Evolutionary conservation across 345 rosid species (phyloP).

Genomic region (Linum tenue): DNA sequence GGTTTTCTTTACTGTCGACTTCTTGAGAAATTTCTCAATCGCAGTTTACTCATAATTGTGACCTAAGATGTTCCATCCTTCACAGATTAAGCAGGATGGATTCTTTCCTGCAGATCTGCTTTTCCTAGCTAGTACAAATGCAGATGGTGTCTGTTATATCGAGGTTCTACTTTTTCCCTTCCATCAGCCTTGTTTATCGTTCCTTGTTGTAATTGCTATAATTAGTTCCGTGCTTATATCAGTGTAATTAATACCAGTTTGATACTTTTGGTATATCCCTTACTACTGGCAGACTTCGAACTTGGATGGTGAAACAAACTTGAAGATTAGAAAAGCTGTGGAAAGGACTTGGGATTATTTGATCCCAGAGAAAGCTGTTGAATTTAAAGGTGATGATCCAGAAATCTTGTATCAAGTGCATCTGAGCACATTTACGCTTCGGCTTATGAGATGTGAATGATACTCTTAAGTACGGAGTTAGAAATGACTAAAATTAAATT

Average conservation of each 20-base stretch:
- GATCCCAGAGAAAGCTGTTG: slow-evolving; percentile 77
- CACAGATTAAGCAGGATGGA: slow-evolving; percentile 89
- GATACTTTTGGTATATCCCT: slow-evolving; percentile 2
- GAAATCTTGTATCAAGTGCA: background rate
- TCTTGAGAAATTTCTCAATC: background rate
- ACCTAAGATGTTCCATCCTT: slow-evolving; percentile 15
- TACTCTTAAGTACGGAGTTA: too few species aligned
- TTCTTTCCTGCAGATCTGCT: slow-evolving; percentile 95
- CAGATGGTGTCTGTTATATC: slow-evolving; percentile 90
- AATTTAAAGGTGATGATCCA: slow-evolving; percentile 62
- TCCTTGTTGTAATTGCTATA: background rate
- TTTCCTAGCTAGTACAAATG: slow-evolving; percentile 77
- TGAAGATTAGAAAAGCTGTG: slow-evolving; percentile 93
- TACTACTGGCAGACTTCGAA: slow-evolving; percentile 73
- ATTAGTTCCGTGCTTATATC: slow-evolving; percentile 9
- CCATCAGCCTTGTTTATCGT: background rate
- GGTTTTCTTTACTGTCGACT: background rate
- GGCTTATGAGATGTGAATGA: slow-evolving; percentile 2
- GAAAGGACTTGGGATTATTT: slow-evolving; percentile 97
- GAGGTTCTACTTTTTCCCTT: slow-evolving; percentile 47
- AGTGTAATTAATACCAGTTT: background rate
- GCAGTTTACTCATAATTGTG: background rate
- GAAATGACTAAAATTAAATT: too few species aligned
- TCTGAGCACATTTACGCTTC: slow-evolving; percentile 7
- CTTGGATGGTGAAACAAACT: slow-evolving; percentile 98